Conservation (phyloP, 2,329 filamentous ascomycete genomes). For the Colletotrichum karsti region DNA sequence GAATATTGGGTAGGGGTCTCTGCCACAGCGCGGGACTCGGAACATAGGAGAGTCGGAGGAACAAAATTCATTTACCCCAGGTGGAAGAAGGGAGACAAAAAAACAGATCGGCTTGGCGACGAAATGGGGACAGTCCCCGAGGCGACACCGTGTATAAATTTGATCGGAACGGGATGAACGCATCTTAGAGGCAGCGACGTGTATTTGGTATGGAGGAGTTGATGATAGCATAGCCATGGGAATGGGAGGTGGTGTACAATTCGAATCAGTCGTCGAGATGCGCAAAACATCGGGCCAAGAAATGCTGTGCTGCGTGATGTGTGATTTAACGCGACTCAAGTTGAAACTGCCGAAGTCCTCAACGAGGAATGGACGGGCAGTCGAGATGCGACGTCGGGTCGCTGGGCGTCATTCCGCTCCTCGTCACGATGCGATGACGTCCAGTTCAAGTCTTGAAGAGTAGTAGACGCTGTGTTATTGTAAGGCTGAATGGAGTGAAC, state of each 20-base stretch:
- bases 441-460: neutral
- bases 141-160: slow-evolving; percentile 7
- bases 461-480: neutral
- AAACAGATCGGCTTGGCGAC: slow-evolving; percentile 7
- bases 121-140: neutral
- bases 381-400: no score
- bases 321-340: neutral
- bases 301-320: neutral
- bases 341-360: neutral
- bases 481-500: neutral
- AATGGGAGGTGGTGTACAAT: neutral
- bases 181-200: slow-evolving; percentile 8
- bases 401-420: neutral
- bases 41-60: slow-evolving; percentile 4
- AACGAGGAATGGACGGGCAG: neutral
- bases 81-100: neutral
- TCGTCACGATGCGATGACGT: neutral
- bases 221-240: neutral
- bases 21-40: neutral
- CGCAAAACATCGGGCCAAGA: neutral
- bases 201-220: neutral
- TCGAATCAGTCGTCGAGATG: neutral
- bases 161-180: neutral
- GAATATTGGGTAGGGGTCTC: slow-evolving; percentile 4
- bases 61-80: neutral